Evolutionary conservation across 2,329 filamentous ascomycete species (phyloP).

Genomic region (Sphaerulina musiva): DNA sequence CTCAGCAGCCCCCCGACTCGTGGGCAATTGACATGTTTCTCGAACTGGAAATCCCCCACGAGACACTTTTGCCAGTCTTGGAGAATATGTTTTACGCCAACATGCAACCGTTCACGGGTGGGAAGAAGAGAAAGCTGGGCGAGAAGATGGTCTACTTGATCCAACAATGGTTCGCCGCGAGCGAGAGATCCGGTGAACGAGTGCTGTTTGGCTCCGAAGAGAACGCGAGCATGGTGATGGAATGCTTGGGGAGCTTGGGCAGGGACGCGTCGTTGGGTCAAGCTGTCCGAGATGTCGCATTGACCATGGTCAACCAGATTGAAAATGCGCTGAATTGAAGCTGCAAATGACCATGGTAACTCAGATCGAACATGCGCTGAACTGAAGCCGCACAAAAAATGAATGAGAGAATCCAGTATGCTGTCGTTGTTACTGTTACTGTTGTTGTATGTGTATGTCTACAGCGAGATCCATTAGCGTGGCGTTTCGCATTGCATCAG

Average conservation of each 20-base stretch:
- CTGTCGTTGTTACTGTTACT: not conserved
- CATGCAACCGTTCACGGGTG: conserved; percentile 55
- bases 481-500: not conserved
- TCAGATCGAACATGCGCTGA: no score
- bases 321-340: conserved; percentile 13
- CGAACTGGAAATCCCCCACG: conserved; percentile 55
- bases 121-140: conserved; percentile 51
- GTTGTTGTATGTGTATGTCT: not conserved
- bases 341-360: not conserved
- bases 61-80: conserved; percentile 55
- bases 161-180: conserved; percentile 55
- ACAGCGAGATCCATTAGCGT: not conserved
- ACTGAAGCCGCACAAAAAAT: no score
- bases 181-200: conserved; percentile 47
- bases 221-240: conserved; percentile 43
- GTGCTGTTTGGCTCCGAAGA: conserved; percentile 55
- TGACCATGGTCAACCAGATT: conserved; percentile 18
- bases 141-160: conserved; percentile 58
- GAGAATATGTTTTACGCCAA: conserved; percentile 63
- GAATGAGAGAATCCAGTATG: not conserved
- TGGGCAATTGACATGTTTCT: conserved; percentile 63
- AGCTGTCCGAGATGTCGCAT: conserved; percentile 19
- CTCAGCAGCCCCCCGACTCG: conserved; percentile 45
- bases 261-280: conserved; percentile 22
- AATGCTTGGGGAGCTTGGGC: conserved; percentile 25